Evolutionary conservation across 106 monocot genomes (phyloP), one percentile per base, ranked within the genome.

Genomic region (Acorus calamus): DNA sequence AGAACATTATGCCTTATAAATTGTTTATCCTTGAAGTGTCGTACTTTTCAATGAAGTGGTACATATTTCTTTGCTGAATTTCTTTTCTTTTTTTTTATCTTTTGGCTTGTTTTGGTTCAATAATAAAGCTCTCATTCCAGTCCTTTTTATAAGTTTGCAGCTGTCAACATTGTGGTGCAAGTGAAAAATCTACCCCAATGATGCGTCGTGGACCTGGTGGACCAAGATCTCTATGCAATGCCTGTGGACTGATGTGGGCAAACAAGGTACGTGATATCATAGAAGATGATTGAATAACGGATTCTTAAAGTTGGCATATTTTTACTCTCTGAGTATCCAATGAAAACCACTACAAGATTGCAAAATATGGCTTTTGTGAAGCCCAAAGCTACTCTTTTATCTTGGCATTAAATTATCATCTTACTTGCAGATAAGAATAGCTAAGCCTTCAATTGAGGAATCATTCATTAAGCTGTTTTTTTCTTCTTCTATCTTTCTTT

Each of bases 151-250:
- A 9, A 67, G 56, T 0, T 53, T 64, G n/a, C 65, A 92, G 91
- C 63, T 92, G 91, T 47, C 91, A 83, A 66, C 78, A 86, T 73
- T 86, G 91, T 70, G 91, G 86, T 8, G 74, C 75, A 54, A 86
- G 79, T 67, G 86, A 80, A 74, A 84, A 86, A 8, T 61, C 59
- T 60, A 92, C 92, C 62, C 92, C 92, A 46, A 85, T 88, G 52
- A 88, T 93, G 93, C 93, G 93, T 8, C 88, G 88, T 66, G 88
- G 88, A 46, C 93, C 93, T 55, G 82, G 78, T 62, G 93, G 92
- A 49, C 92, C 88, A 44, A 85, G 85, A 63, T 82, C 92, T 61
- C 72, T 92, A 59, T 92, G 88, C 71, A 93, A 88, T 72, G 92
- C 92, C 7, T 93, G 92, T 64, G 92, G 92, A 48, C 67, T 93